Conservation (phyloP, 2,329 filamentous ascomycete species). For the Ceratocystis alfenasii region DNA sequence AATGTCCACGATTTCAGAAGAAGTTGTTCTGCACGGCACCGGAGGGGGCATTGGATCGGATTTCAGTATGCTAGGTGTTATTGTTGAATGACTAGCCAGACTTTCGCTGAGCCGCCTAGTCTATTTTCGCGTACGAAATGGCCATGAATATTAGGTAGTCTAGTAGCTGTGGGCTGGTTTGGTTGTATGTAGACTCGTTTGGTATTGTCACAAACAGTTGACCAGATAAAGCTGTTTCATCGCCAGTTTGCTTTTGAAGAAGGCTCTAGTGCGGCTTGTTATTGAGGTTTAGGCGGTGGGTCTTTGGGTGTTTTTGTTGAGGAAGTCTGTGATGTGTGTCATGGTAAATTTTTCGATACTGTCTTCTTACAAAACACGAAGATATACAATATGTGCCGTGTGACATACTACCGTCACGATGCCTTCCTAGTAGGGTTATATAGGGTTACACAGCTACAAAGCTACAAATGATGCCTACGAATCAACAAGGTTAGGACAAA, state of each 20-base stretch:
- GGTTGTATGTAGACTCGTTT: too few species aligned
- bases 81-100: not conserved
- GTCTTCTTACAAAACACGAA: too few species aligned
- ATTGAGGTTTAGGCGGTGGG: too few species aligned
- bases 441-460: not conserved
- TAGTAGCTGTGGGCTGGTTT: too few species aligned
- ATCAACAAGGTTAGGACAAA: not conserved
- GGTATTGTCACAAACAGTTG: too few species aligned
- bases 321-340: not conserved
- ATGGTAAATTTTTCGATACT: not conserved
- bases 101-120: not conserved
- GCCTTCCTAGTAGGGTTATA: not conserved
- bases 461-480: not conserved
- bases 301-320: too few species aligned
- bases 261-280: too few species aligned
- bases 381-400: not conserved
- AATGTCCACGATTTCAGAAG: slow-evolving; percentile 39
- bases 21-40: not conserved
- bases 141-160: too few species aligned
- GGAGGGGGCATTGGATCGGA: not conserved
- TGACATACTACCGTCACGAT: not conserved
- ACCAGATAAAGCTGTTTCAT: too few species aligned
- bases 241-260: too few species aligned
- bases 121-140: not conserved
- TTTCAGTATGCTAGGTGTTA: not conserved